Conservation (phyloP, 2,329 filamentous ascomycete genomes). For the Calonectria crousiana region DNA sequence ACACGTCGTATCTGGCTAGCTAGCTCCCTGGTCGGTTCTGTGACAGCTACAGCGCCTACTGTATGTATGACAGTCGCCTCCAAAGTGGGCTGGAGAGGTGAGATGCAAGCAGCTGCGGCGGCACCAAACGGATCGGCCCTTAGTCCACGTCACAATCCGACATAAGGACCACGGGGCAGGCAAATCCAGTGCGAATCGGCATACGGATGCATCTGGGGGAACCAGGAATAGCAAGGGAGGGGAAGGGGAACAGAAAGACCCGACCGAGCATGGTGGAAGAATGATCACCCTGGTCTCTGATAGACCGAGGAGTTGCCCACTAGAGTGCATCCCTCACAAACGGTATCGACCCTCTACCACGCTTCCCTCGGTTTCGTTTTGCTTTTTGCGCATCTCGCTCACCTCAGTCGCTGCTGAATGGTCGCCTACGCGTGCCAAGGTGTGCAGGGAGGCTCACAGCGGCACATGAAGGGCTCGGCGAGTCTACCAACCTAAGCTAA, state of each 20-base stretch:
- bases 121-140: constrained; percentile 45
- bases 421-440: neutral
- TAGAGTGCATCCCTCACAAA: neutral
- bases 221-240: neutral
- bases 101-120: constrained; percentile 21
- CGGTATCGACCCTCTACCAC: neutral
- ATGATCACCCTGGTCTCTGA: neutral
- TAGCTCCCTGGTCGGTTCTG: neutral
- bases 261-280: neutral
- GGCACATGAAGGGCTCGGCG: constrained; percentile 12
- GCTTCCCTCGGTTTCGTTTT: neutral
- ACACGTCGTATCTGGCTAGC: neutral
- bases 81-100: constrained; percentile 11
- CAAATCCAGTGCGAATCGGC: neutral
- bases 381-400: neutral
- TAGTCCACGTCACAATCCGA: constrained; percentile 40
- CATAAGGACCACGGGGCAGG: neutral
- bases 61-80: constrained; percentile 2
- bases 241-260: neutral
- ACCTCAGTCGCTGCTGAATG: neutral
- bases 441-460: neutral
- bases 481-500: neutral
- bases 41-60: neutral
- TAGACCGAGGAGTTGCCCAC: neutral
- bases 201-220: neutral